phyloP scores from a whole-genome alignment of 1,139 yeast genomes.

The Pichia sorboxylosa region DNA sequence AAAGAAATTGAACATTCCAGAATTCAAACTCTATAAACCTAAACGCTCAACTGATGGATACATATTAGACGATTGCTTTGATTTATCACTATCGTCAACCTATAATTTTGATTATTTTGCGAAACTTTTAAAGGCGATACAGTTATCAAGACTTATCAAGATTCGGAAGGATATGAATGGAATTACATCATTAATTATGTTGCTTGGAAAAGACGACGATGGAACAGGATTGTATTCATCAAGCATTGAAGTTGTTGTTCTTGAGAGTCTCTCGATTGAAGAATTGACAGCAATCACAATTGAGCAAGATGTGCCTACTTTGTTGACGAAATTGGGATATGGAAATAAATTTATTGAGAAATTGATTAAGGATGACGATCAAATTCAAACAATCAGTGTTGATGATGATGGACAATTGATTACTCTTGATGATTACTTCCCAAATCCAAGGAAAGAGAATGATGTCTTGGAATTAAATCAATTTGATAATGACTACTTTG shows the following conservation, averaged over 20 bases:
- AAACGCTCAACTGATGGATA: constrained; percentile 17
- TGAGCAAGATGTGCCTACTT: background rate
- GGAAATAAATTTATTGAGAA: constrained; percentile 20
- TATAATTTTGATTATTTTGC: constrained; percentile 44
- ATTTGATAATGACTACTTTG: background rate
- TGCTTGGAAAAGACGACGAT: constrained; percentile 14
- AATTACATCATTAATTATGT: constrained; percentile 38
- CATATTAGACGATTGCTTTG: constrained; percentile 6
- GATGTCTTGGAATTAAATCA: background rate
- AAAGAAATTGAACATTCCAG: constrained; percentile 50
- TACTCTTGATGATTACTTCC: constrained; percentile 21
- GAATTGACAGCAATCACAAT: constrained; percentile 16
- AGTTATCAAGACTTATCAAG: constrained; percentile 47
- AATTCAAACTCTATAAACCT: constrained; percentile 26
- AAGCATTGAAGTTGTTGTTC: constrained; percentile 47
- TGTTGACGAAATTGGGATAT: constrained; percentile 13
- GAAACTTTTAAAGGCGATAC: constrained; percentile 42
- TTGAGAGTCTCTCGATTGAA: constrained; percentile 31
- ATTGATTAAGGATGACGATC: constrained; percentile 24
- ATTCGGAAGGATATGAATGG: constrained; percentile 49
- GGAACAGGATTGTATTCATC: constrained; percentile 33
- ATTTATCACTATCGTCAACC: constrained; percentile 25
- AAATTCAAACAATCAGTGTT: constrained; percentile 20
- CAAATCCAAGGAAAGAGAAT: constrained; percentile 2
- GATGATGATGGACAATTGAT: constrained; percentile 19